Percentiles rank a stretch among this genome's conserved stretches.
Conservation (phyloP, 495 filamentous ascomycete species). For the Amorphotheca resinae region DNA sequence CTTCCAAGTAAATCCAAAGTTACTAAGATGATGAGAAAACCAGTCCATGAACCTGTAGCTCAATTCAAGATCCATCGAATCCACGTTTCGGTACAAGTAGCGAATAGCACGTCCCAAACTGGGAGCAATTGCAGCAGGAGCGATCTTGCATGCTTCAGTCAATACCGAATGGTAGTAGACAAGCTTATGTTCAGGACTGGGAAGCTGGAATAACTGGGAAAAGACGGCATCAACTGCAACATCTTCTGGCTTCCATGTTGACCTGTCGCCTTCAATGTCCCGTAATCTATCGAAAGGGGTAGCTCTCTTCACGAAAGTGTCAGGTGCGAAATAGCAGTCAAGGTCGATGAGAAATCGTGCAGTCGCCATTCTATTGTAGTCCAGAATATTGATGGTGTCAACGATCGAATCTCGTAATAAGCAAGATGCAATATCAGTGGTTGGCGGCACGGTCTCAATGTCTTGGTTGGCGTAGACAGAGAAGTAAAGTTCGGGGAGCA, state of each 20-base stretch:
- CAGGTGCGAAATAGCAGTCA: slow-evolving; percentile 81
- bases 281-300: slow-evolving; percentile 82
- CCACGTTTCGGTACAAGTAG: slow-evolving; percentile 69
- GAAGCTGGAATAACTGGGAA: slow-evolving; percentile 82
- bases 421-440: slow-evolving; percentile 60
- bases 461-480: slow-evolving; percentile 87
- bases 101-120: slow-evolving; percentile 89
- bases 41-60: slow-evolving; percentile 84
- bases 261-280: slow-evolving; percentile 55
- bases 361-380: slow-evolving; percentile 79
- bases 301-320: slow-evolving; percentile 84
- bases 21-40: slow-evolving; percentile 96
- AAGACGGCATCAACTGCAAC: slow-evolving; percentile 95
- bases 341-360: slow-evolving; percentile 87
- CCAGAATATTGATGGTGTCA: slow-evolving; percentile 87
- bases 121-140: slow-evolving; percentile 89
- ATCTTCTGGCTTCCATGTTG: slow-evolving; percentile 96
- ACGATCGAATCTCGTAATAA: slow-evolving; percentile 75
- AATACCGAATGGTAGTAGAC: slow-evolving; percentile 94
- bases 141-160: slow-evolving; percentile 90
- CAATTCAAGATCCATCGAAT: slow-evolving; percentile 78
- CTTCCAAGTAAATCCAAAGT: slow-evolving; percentile 99
- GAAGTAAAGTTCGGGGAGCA: slow-evolving; percentile 88
- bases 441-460: slow-evolving; percentile 78
- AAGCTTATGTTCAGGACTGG: slow-evolving; percentile 79